Base-by-base conservation (phyloP, 2,329 filamentous ascomycete species). In the Penicillium nordicum region DNA sequence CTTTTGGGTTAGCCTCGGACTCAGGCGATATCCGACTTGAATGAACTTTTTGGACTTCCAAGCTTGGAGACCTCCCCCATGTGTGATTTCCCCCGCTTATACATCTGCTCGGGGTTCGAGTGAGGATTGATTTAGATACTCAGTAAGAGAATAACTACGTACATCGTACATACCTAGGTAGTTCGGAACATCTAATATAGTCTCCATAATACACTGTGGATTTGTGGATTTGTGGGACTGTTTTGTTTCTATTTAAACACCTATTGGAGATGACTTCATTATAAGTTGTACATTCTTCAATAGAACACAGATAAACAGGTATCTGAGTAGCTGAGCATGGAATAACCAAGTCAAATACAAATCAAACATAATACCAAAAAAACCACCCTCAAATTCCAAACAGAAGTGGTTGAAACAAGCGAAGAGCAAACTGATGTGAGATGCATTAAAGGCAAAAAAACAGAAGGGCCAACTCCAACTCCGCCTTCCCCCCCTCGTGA, bases 401-500 rank as follows among this genome's bases (percentile, higher is more conserved):
- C 6, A 18, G 32, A 37, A 37, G 34, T 14, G 46, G 37, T 32
- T 50, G 48, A 42, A 29, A 50, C 25, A 23, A 32, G 37, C 38
- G 18, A 29, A 48, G 12, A n/a, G 16, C 21, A 18, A 21, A 30
- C 2, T 36, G 51, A 32, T 50, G 49, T 53, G 44, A 44, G 49
- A 44, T 51, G 38, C 50, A 21, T 49, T 44, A 29, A 21, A 59
- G 55, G 50, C 37, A 56, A 56, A 57, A 57, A 51, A 63, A 54
- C 36, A 50, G 42, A 43, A 56, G 43, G 34, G 25, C 49, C 46
- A 57, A 59, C 62, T 62, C 51, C 48, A 57, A 59, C 62, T 63
- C 61, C 61, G 60, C 63, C 63, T 66, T 62, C 48, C 57, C 49
- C 43, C 51, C 55, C 61, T 56, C 62, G 55, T 59, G 50, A 58